Percentiles rank a stretch among this genome's conserved stretches.
Evolutionary conservation across 2,329 filamentous ascomycete species (phyloP).

Genomic region (Monilinia vaccinii-corymbosi): DNA sequence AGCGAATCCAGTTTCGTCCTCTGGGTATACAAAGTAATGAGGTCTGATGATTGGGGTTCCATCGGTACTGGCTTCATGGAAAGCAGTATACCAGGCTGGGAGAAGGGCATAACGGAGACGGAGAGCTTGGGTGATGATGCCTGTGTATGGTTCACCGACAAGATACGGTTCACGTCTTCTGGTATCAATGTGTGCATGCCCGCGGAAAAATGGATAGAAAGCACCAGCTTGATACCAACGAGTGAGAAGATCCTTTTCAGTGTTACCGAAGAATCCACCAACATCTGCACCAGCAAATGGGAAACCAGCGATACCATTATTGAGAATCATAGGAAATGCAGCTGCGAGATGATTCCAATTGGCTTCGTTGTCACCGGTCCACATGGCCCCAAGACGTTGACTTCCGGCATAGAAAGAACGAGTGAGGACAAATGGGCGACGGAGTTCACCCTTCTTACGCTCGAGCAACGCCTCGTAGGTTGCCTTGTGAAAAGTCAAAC

Average conservation of each 20-base stretch:
- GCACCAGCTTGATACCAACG: conserved; percentile 96
- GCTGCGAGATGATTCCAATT: conserved; percentile 85
- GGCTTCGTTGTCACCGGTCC: conserved; percentile 97
- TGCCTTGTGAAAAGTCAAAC: conserved; percentile 90
- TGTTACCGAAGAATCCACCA: conserved; percentile 96
- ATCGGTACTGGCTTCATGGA: conserved; percentile 75
- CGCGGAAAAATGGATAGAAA: conserved; percentile 98
- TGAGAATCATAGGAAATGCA: conserved; percentile 86
- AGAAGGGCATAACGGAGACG: conserved; percentile 83
- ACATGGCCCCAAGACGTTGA: conserved; percentile 89
- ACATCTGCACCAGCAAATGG: conserved; percentile 94
- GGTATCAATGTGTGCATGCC: conserved; percentile 92
- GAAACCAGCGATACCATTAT: conserved; percentile 85
- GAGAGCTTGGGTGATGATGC: conserved; percentile 79
- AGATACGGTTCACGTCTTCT: conserved; percentile 91
- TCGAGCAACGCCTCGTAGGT: conserved; percentile 78
- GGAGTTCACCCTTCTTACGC: conserved; percentile 76
- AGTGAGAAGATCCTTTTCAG: conserved; percentile 79
- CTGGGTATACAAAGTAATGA: conserved; percentile 86
- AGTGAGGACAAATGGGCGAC: conserved; percentile 85
- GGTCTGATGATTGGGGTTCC: conserved; percentile 84
- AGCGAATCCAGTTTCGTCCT: conserved; percentile 75
- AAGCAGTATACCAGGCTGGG: conserved; percentile 94
- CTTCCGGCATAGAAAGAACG: conserved; percentile 87
- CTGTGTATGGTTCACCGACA: conserved; percentile 71